Conservation (phyloP, 805 yeast genomes). For the Saturnispora besseyi region DNA sequence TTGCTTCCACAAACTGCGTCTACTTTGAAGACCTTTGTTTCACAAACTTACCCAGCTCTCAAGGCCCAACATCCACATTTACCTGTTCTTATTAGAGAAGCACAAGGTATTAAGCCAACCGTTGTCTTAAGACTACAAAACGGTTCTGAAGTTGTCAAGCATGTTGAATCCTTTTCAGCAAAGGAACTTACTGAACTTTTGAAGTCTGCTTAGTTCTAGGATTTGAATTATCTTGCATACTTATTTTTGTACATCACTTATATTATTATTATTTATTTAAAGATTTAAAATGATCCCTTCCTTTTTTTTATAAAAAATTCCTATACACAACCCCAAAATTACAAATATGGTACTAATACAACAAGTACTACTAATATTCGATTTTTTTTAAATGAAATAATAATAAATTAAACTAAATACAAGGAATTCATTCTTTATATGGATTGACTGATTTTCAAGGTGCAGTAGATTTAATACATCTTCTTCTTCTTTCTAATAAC, state of each 20-base stretch:
- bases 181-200: slow-evolving; percentile 29
- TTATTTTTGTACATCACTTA: background rate
- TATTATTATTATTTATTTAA: background rate
- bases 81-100: slow-evolving; percentile 74
- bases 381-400: background rate
- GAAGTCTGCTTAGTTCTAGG: background rate
- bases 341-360: background rate
- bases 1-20: slow-evolving; percentile 72
- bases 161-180: slow-evolving; percentile 40
- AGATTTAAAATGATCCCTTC: background rate
- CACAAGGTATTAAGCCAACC: slow-evolving; percentile 62
- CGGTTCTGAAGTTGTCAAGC: slow-evolving; percentile 42
- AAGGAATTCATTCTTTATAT: background rate
- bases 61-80: slow-evolving; percentile 53
- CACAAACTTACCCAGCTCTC: slow-evolving; percentile 55
- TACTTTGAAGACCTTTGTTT: slow-evolving; percentile 53
- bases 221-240: no score
- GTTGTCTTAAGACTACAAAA: slow-evolving; percentile 65
- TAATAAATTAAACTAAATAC: background rate
- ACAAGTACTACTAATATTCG: background rate
- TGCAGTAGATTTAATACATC: background rate
- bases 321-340: background rate
- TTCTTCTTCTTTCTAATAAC: slow-evolving; percentile 22
- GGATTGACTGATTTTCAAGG: background rate
- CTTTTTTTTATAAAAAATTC: background rate